Conservation (phyloP, 176 grass and related monocot species). For the Musa troglodytarum region DNA sequence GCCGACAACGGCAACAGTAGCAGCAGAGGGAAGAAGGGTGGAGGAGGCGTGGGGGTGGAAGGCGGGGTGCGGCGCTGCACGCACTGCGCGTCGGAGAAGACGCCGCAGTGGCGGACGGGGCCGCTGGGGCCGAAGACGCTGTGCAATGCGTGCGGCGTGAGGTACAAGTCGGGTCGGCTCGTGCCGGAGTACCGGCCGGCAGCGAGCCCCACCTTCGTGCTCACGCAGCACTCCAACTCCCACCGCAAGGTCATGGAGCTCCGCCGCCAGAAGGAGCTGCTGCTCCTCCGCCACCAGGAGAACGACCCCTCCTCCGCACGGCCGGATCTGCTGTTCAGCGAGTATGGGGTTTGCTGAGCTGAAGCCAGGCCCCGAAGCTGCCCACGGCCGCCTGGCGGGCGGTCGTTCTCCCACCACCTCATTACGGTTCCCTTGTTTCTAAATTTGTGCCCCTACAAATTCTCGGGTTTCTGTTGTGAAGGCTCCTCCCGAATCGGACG, state of each 20-base stretch:
- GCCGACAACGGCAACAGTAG: conserved; percentile 1
- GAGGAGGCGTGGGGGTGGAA: conserved; percentile 37
- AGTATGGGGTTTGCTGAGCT: conserved; percentile 60
- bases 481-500: background rate
- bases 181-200: conserved; percentile 95
- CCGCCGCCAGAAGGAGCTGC: conserved; percentile 87
- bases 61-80: conserved; percentile 81
- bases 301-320: conserved; percentile 23
- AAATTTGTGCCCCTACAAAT: conserved; percentile 2
- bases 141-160: conserved; percentile 96
- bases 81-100: conserved; percentile 99
- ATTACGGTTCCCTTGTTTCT: background rate
- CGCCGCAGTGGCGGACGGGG: conserved; percentile 95
- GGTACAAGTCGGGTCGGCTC: conserved; percentile 82
- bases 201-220: conserved; percentile 84
- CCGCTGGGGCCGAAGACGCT: conserved; percentile 93
- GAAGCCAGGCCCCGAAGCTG: background rate
- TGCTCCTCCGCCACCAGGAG: conserved; percentile 52
- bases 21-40: conserved; percentile 37
- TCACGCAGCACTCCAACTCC: conserved; percentile 99
- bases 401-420: background rate
- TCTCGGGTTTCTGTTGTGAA: background rate
- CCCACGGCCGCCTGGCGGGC: background rate
- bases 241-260: conserved; percentile 99
- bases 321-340: conserved; percentile 70